phyloP scores from a whole-genome alignment of 2,329 filamentous ascomycete genomes.

The Xylariaceae sp. region DNA sequence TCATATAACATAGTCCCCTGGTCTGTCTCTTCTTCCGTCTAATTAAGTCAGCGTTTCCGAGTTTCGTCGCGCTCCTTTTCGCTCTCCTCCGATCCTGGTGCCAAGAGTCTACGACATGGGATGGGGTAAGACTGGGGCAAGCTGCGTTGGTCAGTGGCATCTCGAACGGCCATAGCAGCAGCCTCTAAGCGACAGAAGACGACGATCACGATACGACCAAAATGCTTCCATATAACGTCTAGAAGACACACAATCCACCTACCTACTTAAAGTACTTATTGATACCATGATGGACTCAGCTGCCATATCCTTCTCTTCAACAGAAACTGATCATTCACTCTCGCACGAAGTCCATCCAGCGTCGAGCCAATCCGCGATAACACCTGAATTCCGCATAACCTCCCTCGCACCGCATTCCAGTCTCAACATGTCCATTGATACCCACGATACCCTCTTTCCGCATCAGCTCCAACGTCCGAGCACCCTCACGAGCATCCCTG shows the following conservation, averaged over 20 bases:
- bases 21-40: neutral
- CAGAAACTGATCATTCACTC: conserved; percentile 19
- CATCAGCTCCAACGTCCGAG: conserved; percentile 34
- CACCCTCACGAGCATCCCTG: conserved; percentile 31
- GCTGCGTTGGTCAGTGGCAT: conserved; percentile 30
- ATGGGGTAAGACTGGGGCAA: conserved; percentile 26
- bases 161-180: conserved; percentile 23
- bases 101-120: conserved; percentile 25
- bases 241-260: neutral
- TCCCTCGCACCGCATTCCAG: conserved; percentile 33
- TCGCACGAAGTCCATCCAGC: conserved; percentile 25
- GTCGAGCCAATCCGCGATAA: conserved; percentile 14
- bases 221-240: neutral
- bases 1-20: neutral
- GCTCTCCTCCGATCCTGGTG: neutral
- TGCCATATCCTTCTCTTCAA: conserved; percentile 23
- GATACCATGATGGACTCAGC: conserved; percentile 26
- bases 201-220: neutral
- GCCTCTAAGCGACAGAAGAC: neutral
- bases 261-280: neutral
- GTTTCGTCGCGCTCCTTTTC: conserved; percentile 1
- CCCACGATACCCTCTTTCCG: conserved; percentile 34
- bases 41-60: neutral
- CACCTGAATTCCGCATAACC: conserved; percentile 24
- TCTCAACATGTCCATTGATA: conserved; percentile 39